phyloP scores from a whole-genome alignment of 2,329 filamentous ascomycete genomes.

The Phaeomoniella chlamydospora region DNA sequence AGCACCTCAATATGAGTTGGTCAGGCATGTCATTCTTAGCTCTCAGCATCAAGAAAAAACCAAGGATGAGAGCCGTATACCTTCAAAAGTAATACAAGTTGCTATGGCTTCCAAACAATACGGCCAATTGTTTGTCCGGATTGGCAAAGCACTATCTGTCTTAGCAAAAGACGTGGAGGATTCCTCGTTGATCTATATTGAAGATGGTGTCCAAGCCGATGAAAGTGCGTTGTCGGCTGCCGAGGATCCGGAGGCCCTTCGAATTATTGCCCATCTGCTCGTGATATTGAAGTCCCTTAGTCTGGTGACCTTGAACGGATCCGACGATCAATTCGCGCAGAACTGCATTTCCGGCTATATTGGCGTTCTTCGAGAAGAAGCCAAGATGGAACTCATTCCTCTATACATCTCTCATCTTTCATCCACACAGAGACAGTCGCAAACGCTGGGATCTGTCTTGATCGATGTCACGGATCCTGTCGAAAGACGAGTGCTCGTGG shows the following conservation, averaged over 20 bases:
- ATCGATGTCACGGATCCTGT: conserved; percentile 54
- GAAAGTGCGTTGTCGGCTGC: conserved; percentile 29
- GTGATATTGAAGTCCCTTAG: conserved; percentile 50
- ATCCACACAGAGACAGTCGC: conserved; percentile 40
- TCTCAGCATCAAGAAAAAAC: conserved; percentile 8
- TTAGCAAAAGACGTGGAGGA: conserved; percentile 14
- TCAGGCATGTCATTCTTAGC: conserved; percentile 21
- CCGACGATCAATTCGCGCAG: conserved; percentile 37
- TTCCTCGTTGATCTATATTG: conserved; percentile 19
- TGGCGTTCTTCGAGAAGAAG: conserved; percentile 57
- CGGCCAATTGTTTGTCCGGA: conserved; percentile 22
- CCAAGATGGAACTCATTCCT: conserved; percentile 66
- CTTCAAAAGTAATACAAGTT: conserved; percentile 28
- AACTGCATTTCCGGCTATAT: conserved; percentile 73
- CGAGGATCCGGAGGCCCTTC: conserved; percentile 43
- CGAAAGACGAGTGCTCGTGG: conserved; percentile 54
- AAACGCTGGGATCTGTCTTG: conserved; percentile 61
- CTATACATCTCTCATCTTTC: conserved; percentile 62
- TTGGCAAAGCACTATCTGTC: conserved; percentile 25
- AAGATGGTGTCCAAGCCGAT: conserved; percentile 31
- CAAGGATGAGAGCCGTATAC: conserved; percentile 23
- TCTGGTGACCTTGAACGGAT: conserved; percentile 29
- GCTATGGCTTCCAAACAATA: conserved; percentile 26
- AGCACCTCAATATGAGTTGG: conserved; percentile 32
- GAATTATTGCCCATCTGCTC: conserved; percentile 54